Base-by-base conservation (phyloP, 768 basidiomycete species). In the Xerocomellus intermedius region DNA sequence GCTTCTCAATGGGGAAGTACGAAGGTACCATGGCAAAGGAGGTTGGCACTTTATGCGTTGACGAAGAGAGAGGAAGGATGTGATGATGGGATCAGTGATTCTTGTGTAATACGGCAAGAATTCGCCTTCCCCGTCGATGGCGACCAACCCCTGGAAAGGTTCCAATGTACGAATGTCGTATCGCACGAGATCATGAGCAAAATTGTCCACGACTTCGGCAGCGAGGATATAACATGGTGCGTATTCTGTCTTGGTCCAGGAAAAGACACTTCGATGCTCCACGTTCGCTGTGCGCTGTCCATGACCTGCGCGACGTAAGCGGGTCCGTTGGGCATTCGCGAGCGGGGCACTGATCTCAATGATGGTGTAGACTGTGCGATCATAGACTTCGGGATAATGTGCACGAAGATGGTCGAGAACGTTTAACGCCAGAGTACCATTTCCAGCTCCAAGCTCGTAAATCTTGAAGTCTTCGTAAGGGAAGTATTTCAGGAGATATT, bases 171-270 rank as follows among this genome's bases (percentile, higher is more conserved):
- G 74, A 42, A 89, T 73, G 66, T 95, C 88, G 65, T 98, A 98
- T 33, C 96, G 89, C 39, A 99, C 80, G 63, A 96, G 80, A 66
- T 99, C 97, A 67, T 98, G 96, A 1, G 94, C 88, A 63, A 98
- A 96, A 71, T 99, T 99, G 73, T 98, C 96, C 89, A 97, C 82
- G 33, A 99, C 97, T 75, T 99, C 97, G 78, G 98, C 82, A 2
- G 94, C 95, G 22, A 99, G 70, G 64, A 99, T 87, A 70, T 89
- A 98, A 72, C 96, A 98, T 37, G 93, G 90, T 4, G 93, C 84
- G 1, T 83, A 77, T 57, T 93, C 90, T 52, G 75, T 82, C 32
- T 71, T 77, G 48, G 85, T 76, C 91, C 92, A 97, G 39, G 87
- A 87, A 64, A 96, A 95, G 45, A 96, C 83, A 64, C 92, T 94